These are phyloP conservation scores for Monarda citriodora DNA, from an alignment of 305 asterid genomes.

Conservation along the genomic window DNA sequence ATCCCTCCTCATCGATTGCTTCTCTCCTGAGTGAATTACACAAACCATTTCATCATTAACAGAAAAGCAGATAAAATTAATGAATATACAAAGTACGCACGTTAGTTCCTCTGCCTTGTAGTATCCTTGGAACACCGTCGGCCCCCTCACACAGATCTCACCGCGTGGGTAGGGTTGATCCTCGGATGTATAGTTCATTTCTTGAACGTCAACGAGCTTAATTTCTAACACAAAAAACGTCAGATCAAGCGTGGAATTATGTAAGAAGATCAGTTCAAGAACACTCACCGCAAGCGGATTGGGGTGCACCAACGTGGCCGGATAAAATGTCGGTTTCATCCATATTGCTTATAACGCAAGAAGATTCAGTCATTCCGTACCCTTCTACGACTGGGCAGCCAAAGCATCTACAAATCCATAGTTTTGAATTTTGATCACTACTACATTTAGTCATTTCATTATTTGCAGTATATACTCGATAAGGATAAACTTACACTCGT, in stretches of 20 bases:
- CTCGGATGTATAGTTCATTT: constrained; percentile 64
- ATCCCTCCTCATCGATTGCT: constrained; percentile 65
- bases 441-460: neutral
- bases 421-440: neutral
- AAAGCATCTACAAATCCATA: constrained; percentile 47
- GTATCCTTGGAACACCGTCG: constrained; percentile 73
- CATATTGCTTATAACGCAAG: constrained; percentile 61
- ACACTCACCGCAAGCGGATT: constrained; percentile 66
- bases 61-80: neutral
- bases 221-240: constrained; percentile 37
- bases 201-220: constrained; percentile 78
- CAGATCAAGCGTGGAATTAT: neutral
- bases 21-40: constrained; percentile 45
- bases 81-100: constrained; percentile 28
- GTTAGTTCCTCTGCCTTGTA: constrained; percentile 66
- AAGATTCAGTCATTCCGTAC: constrained; percentile 81
- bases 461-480: neutral
- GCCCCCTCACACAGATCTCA: constrained; percentile 82
- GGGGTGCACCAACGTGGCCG: constrained; percentile 81
- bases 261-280: neutral
- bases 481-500: constrained; percentile 53
- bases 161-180: constrained; percentile 81
- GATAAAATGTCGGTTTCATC: constrained; percentile 55
- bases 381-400: constrained; percentile 66
- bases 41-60: neutral